Conservation (phyloP, 2,329 filamentous ascomycete species). For the Oidium heveae region DNA sequence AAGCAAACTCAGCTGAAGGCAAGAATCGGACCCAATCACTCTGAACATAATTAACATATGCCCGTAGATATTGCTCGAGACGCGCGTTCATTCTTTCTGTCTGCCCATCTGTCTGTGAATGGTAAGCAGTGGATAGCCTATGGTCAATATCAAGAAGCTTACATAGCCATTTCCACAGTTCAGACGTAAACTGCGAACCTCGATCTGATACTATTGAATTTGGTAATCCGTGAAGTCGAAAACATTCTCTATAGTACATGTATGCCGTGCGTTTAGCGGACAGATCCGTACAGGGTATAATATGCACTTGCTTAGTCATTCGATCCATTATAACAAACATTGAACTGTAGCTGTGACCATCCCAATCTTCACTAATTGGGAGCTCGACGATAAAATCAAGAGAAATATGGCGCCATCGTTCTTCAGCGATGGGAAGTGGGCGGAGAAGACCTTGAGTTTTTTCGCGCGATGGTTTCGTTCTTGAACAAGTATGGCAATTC, state of each 20-base stretch:
- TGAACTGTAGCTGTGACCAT: neutral
- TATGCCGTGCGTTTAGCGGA: neutral
- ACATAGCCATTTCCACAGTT: neutral
- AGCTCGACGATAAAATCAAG: neutral
- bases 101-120: neutral
- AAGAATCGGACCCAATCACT: slow-evolving; percentile 2
- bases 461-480: neutral
- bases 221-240: neutral
- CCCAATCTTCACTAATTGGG: neutral
- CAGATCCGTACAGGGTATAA: neutral
- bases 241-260: neutral
- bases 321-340: neutral
- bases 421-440: neutral
- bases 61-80: slow-evolving; percentile 1
- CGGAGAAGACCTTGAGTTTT: neutral
- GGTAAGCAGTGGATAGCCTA: neutral
- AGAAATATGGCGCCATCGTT: neutral
- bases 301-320: neutral
- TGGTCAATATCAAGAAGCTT: neutral
- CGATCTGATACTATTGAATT: neutral
- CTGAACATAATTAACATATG: slow-evolving; percentile 3
- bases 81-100: slow-evolving; percentile 1
- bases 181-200: neutral
- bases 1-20: slow-evolving; percentile 1
- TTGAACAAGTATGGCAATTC: neutral